These are phyloP conservation scores for Sporisorium iseilematis-ciliati DNA, from an alignment of 1,284 basidiomycete species.

Conservation along the genomic window DNA sequence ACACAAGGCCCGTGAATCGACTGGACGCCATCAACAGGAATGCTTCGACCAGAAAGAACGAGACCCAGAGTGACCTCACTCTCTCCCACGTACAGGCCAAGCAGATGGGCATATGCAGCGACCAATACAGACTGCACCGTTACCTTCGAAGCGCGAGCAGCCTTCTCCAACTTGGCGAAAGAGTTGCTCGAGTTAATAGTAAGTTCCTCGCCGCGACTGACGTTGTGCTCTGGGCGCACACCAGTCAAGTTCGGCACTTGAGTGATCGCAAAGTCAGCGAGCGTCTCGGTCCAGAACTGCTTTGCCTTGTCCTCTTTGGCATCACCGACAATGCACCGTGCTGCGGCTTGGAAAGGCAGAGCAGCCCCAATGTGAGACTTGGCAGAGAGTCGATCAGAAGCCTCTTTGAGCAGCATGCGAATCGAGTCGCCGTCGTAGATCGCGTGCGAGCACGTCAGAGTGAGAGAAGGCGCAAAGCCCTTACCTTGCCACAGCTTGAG, in stretches of 20 bases:
- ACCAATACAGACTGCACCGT: conserved; percentile 60
- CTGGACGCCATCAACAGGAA: conserved; percentile 40
- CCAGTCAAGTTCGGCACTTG: conserved; percentile 59
- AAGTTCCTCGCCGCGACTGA: conserved; percentile 25
- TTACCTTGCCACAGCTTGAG: conserved; percentile 36
- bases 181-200: conserved; percentile 10
- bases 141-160: conserved; percentile 37
- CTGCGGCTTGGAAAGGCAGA: conserved; percentile 29
- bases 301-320: conserved; percentile 19
- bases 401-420: conserved; percentile 43
- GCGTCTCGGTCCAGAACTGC: conserved; percentile 48
- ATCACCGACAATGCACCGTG: conserved; percentile 25
- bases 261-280: conserved; percentile 48
- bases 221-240: conserved; percentile 28
- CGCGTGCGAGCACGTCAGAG: conserved; percentile 58
- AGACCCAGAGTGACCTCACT: conserved; percentile 58
- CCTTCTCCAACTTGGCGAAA: conserved; percentile 19
- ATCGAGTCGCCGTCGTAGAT: conserved; percentile 66
- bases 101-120: conserved; percentile 42
- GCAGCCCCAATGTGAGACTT: neutral
- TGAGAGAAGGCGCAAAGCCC: conserved; percentile 9
- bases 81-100: conserved; percentile 58
- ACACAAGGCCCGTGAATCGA: conserved; percentile 63
- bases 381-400: conserved; percentile 20
- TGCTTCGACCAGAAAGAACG: conserved; percentile 59